Conservation (phyloP, 441 rosid genomes). For the Corymbia citriodora region DNA sequence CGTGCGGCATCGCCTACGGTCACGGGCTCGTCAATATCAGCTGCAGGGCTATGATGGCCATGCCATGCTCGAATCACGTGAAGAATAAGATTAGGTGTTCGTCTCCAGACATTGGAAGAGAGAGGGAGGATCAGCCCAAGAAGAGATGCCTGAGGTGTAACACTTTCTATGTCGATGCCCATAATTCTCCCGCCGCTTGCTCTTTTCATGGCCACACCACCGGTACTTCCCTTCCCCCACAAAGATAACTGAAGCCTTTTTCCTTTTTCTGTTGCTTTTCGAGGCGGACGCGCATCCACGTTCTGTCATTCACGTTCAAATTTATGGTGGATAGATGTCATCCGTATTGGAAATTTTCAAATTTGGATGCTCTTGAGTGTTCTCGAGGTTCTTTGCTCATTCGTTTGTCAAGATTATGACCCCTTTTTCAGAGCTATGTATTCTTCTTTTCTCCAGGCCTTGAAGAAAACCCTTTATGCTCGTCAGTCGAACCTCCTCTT, state of each 20-base stretch:
- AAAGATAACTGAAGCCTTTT: background rate
- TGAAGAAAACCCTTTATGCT: background rate
- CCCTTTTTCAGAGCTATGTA: background rate
- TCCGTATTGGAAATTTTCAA: background rate
- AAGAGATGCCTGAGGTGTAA: slow-evolving; percentile 45
- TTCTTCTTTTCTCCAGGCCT: background rate
- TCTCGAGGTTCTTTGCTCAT: background rate
- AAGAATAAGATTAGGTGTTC: background rate
- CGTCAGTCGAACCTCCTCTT: background rate
- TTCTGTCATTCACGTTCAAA: background rate
- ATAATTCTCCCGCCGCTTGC: slow-evolving; percentile 44
- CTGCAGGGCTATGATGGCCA: background rate
- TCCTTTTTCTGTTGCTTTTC: background rate
- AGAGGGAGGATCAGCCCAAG: background rate
- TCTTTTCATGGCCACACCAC: slow-evolving; percentile 50
- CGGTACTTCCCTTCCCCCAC: slow-evolving; percentile 13
- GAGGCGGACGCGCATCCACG: background rate
- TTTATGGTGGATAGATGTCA: background rate
- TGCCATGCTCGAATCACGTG: background rate
- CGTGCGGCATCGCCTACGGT: background rate
- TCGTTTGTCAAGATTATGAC: background rate
- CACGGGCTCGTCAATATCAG: background rate
- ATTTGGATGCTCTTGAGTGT: background rate
- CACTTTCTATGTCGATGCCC: slow-evolving; percentile 28
- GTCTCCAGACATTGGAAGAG: background rate